Evolutionary conservation across 1,139 yeast species (phyloP).

Genomic region (Tardiomyces depauwii): DNA sequence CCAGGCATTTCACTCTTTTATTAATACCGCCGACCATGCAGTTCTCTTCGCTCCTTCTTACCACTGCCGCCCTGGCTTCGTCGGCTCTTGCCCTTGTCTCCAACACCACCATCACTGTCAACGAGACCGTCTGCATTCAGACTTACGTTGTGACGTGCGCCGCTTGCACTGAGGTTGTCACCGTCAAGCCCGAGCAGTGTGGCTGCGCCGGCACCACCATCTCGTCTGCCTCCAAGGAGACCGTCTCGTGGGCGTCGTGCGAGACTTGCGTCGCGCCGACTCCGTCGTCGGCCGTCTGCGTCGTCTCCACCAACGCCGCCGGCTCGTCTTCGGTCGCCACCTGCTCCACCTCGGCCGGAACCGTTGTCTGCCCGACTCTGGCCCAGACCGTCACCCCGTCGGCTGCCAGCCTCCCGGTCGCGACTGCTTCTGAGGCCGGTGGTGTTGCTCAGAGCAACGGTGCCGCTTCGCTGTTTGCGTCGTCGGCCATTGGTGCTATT

Average conservation of each 20-base stretch:
- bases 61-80: neutral
- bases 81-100: neutral
- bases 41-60: neutral
- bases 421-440: neutral
- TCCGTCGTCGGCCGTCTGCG: neutral
- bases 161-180: neutral
- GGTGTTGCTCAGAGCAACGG: neutral
- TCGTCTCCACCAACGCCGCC: neutral
- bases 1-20: no score
- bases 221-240: neutral
- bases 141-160: neutral
- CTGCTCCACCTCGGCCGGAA: neutral
- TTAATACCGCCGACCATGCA: neutral
- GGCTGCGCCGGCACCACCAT: neutral
- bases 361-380: neutral
- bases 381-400: neutral
- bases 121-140: neutral
- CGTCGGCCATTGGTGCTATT: neutral
- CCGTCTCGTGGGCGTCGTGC: neutral
- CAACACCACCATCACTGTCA: neutral
- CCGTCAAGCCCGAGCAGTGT: neutral
- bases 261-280: neutral
- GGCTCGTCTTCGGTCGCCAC: neutral
- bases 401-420: neutral
- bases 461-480: neutral